Evolutionary conservation across 139 green algal species (phyloP), one percentile per base, ranked within the genome.

Genomic region (Tetradesmus lagerheimii): DNA sequence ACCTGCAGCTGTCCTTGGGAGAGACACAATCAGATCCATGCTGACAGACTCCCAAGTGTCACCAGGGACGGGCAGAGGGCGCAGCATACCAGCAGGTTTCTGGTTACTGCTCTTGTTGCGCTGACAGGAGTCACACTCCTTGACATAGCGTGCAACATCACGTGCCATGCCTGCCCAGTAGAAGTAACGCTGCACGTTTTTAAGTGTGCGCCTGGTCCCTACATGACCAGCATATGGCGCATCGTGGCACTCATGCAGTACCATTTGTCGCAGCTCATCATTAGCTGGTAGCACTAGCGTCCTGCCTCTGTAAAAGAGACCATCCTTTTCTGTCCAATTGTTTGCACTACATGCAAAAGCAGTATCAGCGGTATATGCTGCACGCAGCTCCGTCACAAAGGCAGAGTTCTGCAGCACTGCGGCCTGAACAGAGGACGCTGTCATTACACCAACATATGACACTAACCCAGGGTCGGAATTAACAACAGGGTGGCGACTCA

Each of bases 1-100:
- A 14, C 91, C 91, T 64, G 31, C 27, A 11, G 39, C 31, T 16
- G 93, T 93, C 43, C 41, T 27, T n/a, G 87, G 91, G 11, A 95
- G 62, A 4, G 71, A 41, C 14, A 83, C 89, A 34, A 95, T 91
- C 0, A 93, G 75, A n/a, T 93, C 92, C 47, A 93, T 84, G 50
- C 50, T 64, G 50, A 23, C 50, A 64, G 6, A n/a, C n/a, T n/a
- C n/a, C n/a, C n/a, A n/a, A n/a, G n/a, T n/a, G n/a, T n/a, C n/a
- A n/a, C n/a, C n/a, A n/a, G n/a, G n/a, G n/a, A n/a, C n/a, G n/a
- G n/a, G n/a, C n/a, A n/a, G n/a, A n/a, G n/a, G n/a, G n/a, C n/a
- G n/a, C n/a, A n/a, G n/a, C n/a, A n/a, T n/a, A n/a, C n/a, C n/a
- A n/a, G n/a, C n/a, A n/a, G n/a, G n/a, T n/a, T n/a, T n/a, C n/a